Evolutionary conservation across 225 moss, liverwort and hornwort species (phyloP).

Genomic region (Neckera pumila): DNA sequence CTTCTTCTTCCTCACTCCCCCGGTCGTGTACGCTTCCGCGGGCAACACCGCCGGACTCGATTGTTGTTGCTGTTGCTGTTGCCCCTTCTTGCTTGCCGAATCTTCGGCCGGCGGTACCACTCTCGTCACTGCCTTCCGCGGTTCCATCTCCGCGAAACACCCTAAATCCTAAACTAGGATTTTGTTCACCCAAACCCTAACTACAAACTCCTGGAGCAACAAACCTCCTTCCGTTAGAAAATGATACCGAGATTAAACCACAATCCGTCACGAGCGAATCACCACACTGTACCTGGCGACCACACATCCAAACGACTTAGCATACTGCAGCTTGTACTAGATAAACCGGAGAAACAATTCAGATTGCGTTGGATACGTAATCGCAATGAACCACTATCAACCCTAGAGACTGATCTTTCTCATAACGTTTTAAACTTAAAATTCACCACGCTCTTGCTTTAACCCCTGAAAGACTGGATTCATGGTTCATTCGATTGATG

Average conservation of each 20-base stretch:
- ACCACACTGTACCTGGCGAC: conserved; percentile 71
- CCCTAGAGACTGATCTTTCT: not conserved
- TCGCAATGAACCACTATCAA: not conserved
- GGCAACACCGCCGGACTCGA: not conserved
- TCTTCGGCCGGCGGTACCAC: not conserved
- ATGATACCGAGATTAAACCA: no score
- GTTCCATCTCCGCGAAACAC: conserved; percentile 4
- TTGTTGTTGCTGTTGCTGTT: not conserved
- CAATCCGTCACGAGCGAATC: no score
- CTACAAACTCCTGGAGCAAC: no score
- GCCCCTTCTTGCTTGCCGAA: not conserved
- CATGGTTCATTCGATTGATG: not conserved
- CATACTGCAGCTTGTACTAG: not conserved
- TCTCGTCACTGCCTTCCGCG: conserved; percentile 20
- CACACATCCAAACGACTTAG: not conserved
- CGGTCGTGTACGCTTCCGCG: conserved; percentile 60
- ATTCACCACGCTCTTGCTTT: not conserved
- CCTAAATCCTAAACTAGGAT: not conserved
- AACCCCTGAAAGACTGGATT: not conserved
- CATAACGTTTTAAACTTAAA: no score
- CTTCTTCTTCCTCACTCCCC: conserved; percentile 76
- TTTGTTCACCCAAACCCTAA: no score
- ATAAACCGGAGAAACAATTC: not conserved
- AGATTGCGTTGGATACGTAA: not conserved
- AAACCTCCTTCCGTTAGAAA: no score